These are phyloP conservation scores for Aspergillus affinis DNA, from an alignment of 495 filamentous ascomycete species.

Conservation along the genomic window DNA sequence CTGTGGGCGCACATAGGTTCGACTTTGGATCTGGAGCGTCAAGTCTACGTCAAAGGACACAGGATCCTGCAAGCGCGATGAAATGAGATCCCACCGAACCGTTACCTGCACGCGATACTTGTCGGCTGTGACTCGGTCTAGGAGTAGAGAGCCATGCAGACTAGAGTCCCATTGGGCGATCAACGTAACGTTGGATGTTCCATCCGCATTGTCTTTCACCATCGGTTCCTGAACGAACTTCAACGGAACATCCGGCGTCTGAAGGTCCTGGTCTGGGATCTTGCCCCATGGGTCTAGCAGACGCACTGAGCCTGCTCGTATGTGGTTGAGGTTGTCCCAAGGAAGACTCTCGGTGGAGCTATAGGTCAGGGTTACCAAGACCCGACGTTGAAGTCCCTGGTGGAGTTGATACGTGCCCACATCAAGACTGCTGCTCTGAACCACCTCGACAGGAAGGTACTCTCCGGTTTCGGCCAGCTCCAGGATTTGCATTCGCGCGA, in stretches of 20 bases:
- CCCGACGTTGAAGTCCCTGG: constrained; percentile 87
- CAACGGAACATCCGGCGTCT: constrained; percentile 70
- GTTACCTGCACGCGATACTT: constrained; percentile 89
- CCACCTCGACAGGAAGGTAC: constrained; percentile 88
- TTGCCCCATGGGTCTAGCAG: constrained; percentile 83
- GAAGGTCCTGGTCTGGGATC: constrained; percentile 71
- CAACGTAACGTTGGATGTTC: constrained; percentile 83
- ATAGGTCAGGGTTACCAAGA: constrained; percentile 82
- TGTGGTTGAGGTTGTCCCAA: constrained; percentile 75
- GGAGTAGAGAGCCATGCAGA: constrained; percentile 81
- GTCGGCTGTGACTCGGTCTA: constrained; percentile 86
- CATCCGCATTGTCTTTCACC: constrained; percentile 80
- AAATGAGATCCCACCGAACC: constrained; percentile 77
- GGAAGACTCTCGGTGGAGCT: constrained; percentile 83
- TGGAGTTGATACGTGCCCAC: constrained; percentile 89
- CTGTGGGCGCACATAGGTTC: constrained; percentile 78
- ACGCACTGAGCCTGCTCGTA: constrained; percentile 76
- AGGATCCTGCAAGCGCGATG: constrained; percentile 72
- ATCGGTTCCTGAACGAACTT: constrained; percentile 72
- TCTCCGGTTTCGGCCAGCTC: constrained; percentile 89
- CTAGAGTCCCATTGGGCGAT: constrained; percentile 95
- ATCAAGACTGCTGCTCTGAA: constrained; percentile 79
- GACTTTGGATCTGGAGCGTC: constrained; percentile 77
- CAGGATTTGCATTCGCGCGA: constrained; percentile 80
- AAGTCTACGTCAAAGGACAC: constrained; percentile 82